Evolutionary conservation across 2,329 filamentous ascomycete genomes (phyloP).

Genomic region (Aspergillus candidus): DNA sequence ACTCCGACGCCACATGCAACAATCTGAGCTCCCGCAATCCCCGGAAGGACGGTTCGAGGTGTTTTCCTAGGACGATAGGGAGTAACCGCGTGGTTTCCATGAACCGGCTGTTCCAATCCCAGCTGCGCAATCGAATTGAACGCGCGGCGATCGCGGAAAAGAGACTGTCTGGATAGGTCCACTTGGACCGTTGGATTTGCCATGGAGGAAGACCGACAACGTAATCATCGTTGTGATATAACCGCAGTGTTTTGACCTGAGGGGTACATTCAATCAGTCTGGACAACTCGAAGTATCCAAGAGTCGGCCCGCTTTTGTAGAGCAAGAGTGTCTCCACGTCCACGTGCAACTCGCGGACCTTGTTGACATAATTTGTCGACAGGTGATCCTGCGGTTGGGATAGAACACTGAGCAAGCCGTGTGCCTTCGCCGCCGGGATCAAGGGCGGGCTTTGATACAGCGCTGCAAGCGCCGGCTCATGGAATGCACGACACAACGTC

Average conservation of each 20-base stretch:
- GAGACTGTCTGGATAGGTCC: slow-evolving; percentile 62
- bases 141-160: slow-evolving; percentile 57
- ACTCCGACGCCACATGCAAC: slow-evolving; percentile 28
- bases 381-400: slow-evolving; percentile 47
- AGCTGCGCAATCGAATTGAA: slow-evolving; percentile 43
- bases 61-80: slow-evolving; percentile 47
- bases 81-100: slow-evolving; percentile 31
- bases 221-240: slow-evolving; percentile 63
- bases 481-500: slow-evolving; percentile 57
- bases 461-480: slow-evolving; percentile 66
- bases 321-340: slow-evolving; percentile 56
- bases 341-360: slow-evolving; percentile 64
- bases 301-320: slow-evolving; percentile 48
- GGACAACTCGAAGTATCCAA: slow-evolving; percentile 51
- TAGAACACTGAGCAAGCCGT: slow-evolving; percentile 49
- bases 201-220: slow-evolving; percentile 27
- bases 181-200: slow-evolving; percentile 43
- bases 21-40: slow-evolving; percentile 31
- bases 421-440: slow-evolving; percentile 45
- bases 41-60: slow-evolving; percentile 52
- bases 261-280: slow-evolving; percentile 59
- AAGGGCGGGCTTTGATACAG: slow-evolving; percentile 67
- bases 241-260: slow-evolving; percentile 61
- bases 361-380: slow-evolving; percentile 60
- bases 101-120: slow-evolving; percentile 53